Percentiles rank a stretch among this genome's conserved stretches.
These are phyloP conservation scores for Coemansia sp. DNA, from an alignment of 192 early-diverging fungal genomes.

Conservation along the genomic window DNA sequence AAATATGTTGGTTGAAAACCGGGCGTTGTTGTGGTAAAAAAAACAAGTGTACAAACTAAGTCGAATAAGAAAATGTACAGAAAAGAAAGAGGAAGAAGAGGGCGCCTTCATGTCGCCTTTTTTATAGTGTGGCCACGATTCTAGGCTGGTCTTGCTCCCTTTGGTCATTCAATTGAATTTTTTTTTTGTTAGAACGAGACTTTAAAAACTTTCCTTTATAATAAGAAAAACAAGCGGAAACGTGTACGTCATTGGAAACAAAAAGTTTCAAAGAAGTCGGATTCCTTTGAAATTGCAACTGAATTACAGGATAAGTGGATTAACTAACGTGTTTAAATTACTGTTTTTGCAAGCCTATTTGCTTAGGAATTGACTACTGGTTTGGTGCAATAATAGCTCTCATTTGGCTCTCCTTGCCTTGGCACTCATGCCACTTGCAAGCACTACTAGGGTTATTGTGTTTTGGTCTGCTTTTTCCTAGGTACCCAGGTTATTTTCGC, in stretches of 20 bases:
- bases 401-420: conserved; percentile 32
- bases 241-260: no score
- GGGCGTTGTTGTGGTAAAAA: not conserved
- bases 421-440: conserved; percentile 62
- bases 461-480: conserved; percentile 58
- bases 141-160: not conserved
- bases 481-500: conserved; percentile 59
- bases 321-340: not conserved
- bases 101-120: not conserved
- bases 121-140: no score
- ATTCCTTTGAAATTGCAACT: not conserved
- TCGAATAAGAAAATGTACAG: not conserved
- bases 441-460: conserved; percentile 67
- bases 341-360: not conserved
- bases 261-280: not conserved
- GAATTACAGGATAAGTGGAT: not conserved
- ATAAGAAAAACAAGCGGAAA: no score
- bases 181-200: not conserved
- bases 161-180: not conserved
- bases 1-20: not conserved
- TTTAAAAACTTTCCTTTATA: not conserved
- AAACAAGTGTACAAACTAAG: not conserved
- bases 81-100: not conserved
- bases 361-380: not conserved
- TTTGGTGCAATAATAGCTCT: conserved; percentile 17